Evolutionary conservation across 495 filamentous ascomycete genomes (phyloP), one percentile per base, ranked within the genome.

Genomic region (Podospora pseudoanserina): DNA sequence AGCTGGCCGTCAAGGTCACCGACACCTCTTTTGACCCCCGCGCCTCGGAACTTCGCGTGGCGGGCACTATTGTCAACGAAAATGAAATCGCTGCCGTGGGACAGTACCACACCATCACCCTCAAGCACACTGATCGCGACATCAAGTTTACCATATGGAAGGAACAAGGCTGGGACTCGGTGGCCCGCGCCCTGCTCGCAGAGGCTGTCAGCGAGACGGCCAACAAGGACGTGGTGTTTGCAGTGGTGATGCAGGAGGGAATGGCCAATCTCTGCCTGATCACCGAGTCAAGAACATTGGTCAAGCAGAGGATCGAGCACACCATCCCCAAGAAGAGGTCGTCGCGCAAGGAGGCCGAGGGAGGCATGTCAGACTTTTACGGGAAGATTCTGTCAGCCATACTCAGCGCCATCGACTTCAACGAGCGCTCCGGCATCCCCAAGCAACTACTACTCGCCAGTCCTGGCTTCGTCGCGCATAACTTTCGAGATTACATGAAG

Each of bases 231-330:
- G 90, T 93, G 70, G 86, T 95, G 23, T 89, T 91, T 56, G 95
- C 94, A 2, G 89, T 97, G 1, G 89, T 97, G 5, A 96, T 98
- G 92, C 92, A 97, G 68, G 94, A 97, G 71, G 95, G 94, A 0
- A 70, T 96, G 49, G 94, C 96, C 63, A 94, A 97, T 81, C 91
- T 99, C 65, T 97, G 93, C 77, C 85, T 97, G 20, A 92, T 99
- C 69, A 96, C 93, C 13, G 92, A 97, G 66, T 89, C 91, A 74
- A 93, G 93, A 69, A 98, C 94, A 2, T 84, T 97, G 69, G 76
- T 97, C 68, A 90, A 92, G 76, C 93, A 97, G 74, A 86, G 90
- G 64, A 86, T 98, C n/a, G 92, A 97, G 77, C 87, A 88, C 73
- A 83, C 86, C 1, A 87, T 98, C 32, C 92, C 95, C 16, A 86